Conservation (phyloP, 306 rosid species). For the Vigna reflexopilosa region DNA sequence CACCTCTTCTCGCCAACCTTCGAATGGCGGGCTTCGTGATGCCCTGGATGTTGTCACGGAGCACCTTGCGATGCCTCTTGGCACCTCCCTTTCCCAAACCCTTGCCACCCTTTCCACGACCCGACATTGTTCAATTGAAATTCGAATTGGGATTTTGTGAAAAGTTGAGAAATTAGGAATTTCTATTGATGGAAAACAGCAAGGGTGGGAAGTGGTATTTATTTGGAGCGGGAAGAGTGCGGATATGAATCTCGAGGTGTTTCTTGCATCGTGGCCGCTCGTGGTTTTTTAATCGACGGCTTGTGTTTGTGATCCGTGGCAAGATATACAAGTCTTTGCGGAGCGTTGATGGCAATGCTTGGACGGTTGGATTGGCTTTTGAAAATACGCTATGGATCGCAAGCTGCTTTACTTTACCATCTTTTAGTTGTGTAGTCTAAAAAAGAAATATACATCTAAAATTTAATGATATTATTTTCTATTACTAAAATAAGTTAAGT, state of each 20-base stretch:
- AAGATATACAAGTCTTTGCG: not conserved
- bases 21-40: slow-evolving; percentile 56
- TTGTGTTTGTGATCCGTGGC: slow-evolving; percentile 23
- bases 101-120: slow-evolving; percentile 55
- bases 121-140: slow-evolving; percentile 3
- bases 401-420: not conserved
- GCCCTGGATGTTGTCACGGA: slow-evolving; percentile 51
- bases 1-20: slow-evolving; percentile 50
- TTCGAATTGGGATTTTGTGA: not conserved
- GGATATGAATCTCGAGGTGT: not conserved
- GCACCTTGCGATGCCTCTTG: slow-evolving; percentile 51
- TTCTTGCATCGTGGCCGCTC: slow-evolving; percentile 17
- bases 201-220: not conserved
- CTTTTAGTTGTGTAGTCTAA: not conserved
- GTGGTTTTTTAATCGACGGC: not conserved
- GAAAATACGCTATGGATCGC: not conserved
- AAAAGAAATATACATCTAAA: too few species aligned
- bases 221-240: slow-evolving; percentile 43
- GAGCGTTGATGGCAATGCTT: slow-evolving; percentile 23
- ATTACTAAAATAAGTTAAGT: too few species aligned
- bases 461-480: too few species aligned
- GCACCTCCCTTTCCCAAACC: slow-evolving; percentile 57
- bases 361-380: not conserved
- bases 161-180: slow-evolving; percentile 21
- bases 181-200: not conserved